These are phyloP conservation scores for Cyanodermella asteris DNA, from an alignment of 2,329 filamentous ascomycete genomes.

Conservation along the genomic window DNA sequence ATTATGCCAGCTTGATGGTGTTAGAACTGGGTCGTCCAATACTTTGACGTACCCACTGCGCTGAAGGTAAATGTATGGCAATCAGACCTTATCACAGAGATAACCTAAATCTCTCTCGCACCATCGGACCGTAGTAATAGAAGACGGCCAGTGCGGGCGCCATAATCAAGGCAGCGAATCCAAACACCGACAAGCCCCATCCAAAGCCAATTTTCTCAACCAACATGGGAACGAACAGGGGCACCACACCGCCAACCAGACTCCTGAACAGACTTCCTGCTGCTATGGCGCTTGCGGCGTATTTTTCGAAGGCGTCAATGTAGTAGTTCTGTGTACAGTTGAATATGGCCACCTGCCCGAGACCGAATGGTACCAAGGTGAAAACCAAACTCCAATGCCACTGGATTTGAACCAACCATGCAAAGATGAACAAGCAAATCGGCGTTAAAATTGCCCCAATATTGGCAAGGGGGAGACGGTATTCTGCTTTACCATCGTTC, in stretches of 20 bases:
- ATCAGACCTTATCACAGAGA: too few species aligned
- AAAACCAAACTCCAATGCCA: slow-evolving; percentile 20
- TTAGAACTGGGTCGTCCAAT: too few species aligned
- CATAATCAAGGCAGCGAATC: slow-evolving; percentile 12
- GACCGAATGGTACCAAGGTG: slow-evolving; percentile 21
- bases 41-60: too few species aligned
- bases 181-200: slow-evolving; percentile 15
- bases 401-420: slow-evolving; percentile 14
- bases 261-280: slow-evolving; percentile 16
- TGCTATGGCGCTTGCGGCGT: slow-evolving; percentile 16
- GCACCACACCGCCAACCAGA: slow-evolving; percentile 14
- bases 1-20: too few species aligned
- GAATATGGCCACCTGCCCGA: slow-evolving; percentile 23
- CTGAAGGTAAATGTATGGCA: too few species aligned
- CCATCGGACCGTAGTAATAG: slow-evolving; percentile 21
- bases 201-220: slow-evolving; percentile 12
- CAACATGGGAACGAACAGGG: slow-evolving; percentile 14
- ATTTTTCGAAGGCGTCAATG: slow-evolving; percentile 19
- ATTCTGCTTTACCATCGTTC: slow-evolving; percentile 18
- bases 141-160: slow-evolving; percentile 24
- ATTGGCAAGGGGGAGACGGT: slow-evolving; percentile 17
- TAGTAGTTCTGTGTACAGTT: slow-evolving; percentile 32
- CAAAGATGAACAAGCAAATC: slow-evolving; percentile 23
- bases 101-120: slow-evolving; percentile 26
- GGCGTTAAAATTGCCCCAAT: slow-evolving; percentile 20